A percentile compares a stretch with the other conserved stretches of the same genome.
These are phyloP conservation scores for Iris pallida DNA, from an alignment of 116 monocot species.

Conservation along the genomic window DNA sequence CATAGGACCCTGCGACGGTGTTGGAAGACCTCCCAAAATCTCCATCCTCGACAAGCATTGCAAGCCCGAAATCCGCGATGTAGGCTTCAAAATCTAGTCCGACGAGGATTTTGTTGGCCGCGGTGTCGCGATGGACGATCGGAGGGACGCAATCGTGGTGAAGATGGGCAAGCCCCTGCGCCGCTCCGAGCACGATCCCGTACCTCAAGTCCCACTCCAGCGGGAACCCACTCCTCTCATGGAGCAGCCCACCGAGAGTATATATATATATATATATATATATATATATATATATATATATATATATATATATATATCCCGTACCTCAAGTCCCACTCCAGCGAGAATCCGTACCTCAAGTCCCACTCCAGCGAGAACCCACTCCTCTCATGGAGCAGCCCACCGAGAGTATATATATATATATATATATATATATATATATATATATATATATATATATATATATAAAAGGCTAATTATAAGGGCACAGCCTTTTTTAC, in stretches of 20 bases:
- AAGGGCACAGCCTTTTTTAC: too few species aligned
- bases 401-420: too few species aligned
- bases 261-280: too few species aligned
- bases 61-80: conserved; percentile 85
- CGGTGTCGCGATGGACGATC: conserved; percentile 82
- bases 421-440: too few species aligned
- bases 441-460: too few species aligned
- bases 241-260: background rate
- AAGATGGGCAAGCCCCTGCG: too few species aligned
- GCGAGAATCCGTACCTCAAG: background rate
- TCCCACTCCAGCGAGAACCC: background rate
- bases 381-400: background rate
- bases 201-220: background rate
- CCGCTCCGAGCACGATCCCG: too few species aligned
- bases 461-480: too few species aligned
- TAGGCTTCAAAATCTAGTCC: conserved; percentile 78
- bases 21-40: conserved; percentile 62
- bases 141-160: too few species aligned
- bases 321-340: background rate
- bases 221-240: background rate
- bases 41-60: conserved; percentile 80
- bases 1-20: conserved; percentile 88
- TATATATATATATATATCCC: too few species aligned
- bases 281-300: too few species aligned
- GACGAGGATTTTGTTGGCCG: conserved; percentile 89